phyloP scores from a whole-genome alignment of 306 rosid genomes.

The Rosa rugosa region DNA sequence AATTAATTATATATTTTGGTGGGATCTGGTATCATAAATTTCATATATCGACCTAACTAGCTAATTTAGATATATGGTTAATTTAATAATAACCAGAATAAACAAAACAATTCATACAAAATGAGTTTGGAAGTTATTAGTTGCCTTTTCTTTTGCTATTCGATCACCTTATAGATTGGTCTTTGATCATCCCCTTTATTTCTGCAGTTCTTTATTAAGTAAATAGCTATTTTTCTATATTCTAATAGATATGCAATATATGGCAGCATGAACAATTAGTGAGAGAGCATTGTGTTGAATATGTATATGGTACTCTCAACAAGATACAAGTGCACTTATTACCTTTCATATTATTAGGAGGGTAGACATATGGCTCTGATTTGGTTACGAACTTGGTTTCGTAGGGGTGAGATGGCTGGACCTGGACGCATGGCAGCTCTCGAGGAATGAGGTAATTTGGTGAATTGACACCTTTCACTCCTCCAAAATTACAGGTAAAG shows the following conservation, averaged over 20 bases:
- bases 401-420: no score
- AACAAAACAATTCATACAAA: background rate
- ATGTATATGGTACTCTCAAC: no score
- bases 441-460: no score
- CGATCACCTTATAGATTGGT: background rate
- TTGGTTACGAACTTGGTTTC: no score
- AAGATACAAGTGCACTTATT: no score
- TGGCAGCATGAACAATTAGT: no score
- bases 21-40: background rate
- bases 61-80: background rate
- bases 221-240: background rate
- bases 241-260: background rate
- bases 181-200: constrained; percentile 2
- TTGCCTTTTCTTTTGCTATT: background rate
- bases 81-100: background rate
- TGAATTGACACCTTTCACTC: no score
- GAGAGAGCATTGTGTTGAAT: no score
- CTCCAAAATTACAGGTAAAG: no score
- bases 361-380: no score
- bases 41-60: background rate
- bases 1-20: background rate
- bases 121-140: background rate
- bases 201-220: background rate
- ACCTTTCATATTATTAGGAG: no score
- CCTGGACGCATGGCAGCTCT: no score